phyloP scores from a whole-genome alignment of 345 rosid genomes.

The Microcos paniculata region DNA sequence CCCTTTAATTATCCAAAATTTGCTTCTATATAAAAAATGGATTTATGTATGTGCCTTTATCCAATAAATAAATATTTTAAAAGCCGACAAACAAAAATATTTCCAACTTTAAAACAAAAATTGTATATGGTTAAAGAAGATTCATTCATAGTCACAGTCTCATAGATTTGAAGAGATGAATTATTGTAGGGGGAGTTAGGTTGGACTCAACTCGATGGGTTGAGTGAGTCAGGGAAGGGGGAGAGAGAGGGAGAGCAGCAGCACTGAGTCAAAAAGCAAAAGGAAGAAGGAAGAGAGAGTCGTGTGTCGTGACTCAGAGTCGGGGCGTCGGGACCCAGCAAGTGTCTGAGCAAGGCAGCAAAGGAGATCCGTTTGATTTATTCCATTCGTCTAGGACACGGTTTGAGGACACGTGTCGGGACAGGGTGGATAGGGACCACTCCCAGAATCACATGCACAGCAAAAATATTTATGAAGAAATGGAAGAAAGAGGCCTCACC shows the following conservation, averaged over 20 bases:
- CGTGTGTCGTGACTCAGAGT: neutral
- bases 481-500: neutral
- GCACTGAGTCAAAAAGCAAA: conserved; percentile 4
- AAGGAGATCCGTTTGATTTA: neutral
- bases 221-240: neutral
- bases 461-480: neutral
- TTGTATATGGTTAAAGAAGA: neutral
- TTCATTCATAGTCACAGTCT: neutral
- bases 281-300: neutral
- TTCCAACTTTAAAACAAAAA: neutral
- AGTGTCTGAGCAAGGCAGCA: neutral
- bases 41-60: too few relatives aligned
- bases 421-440: conserved; percentile 18
- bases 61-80: too few relatives aligned
- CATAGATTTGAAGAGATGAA: too few relatives aligned
- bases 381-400: conserved; percentile 15
- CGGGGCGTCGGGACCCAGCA: neutral
- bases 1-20: too few relatives aligned
- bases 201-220: neutral
- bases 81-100: too few relatives aligned
- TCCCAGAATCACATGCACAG: conserved; percentile 10
- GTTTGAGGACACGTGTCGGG: conserved; percentile 23
- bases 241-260: too few relatives aligned
- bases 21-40: too few relatives aligned
- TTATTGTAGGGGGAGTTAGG: too few relatives aligned